phyloP scores from a whole-genome alignment of 2,329 filamentous ascomycete genomes.

The Verticillium nubilum region DNA sequence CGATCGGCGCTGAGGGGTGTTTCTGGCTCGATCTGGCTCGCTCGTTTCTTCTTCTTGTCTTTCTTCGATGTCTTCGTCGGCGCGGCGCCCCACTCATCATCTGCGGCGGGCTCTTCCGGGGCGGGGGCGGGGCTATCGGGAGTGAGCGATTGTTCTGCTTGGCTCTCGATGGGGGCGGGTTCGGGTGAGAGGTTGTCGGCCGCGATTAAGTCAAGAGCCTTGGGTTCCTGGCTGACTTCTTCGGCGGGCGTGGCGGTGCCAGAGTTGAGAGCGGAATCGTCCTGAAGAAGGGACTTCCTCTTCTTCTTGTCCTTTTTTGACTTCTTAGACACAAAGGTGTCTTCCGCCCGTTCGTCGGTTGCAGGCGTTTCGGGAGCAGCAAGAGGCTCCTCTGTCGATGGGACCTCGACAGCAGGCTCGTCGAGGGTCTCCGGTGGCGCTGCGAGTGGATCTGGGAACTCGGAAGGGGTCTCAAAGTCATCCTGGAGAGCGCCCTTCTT shows the following conservation, averaged over 20 bases:
- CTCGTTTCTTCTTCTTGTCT: constrained; percentile 12
- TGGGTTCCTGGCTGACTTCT: neutral
- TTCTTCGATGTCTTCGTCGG: constrained; percentile 12
- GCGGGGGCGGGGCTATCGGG: neutral
- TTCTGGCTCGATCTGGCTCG: constrained; percentile 3
- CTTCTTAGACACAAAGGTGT: constrained; percentile 1
- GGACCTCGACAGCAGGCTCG: neutral
- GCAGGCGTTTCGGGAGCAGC: constrained; percentile 4
- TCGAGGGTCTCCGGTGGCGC: neutral
- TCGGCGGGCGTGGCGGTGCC: constrained; percentile 3
- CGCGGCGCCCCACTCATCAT: neutral
- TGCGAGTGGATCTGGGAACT: constrained; percentile 2
- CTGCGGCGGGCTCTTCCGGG: neutral
- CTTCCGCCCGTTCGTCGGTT: neutral
- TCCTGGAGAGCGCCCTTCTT: constrained; percentile 20
- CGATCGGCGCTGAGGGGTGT: neutral
- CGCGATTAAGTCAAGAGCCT: neutral
- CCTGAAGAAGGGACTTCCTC: constrained; percentile 7
- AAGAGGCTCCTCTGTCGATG: neutral
- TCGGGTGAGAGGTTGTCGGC: neutral
- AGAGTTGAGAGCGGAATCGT: neutral
- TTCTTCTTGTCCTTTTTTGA: constrained; percentile 14
- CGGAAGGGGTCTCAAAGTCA: constrained; percentile 1
- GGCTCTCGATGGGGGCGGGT: neutral
- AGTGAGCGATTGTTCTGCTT: neutral